phyloP scores from a whole-genome alignment of 2,329 filamentous ascomycete genomes.

The Verticillium isaacii region DNA sequence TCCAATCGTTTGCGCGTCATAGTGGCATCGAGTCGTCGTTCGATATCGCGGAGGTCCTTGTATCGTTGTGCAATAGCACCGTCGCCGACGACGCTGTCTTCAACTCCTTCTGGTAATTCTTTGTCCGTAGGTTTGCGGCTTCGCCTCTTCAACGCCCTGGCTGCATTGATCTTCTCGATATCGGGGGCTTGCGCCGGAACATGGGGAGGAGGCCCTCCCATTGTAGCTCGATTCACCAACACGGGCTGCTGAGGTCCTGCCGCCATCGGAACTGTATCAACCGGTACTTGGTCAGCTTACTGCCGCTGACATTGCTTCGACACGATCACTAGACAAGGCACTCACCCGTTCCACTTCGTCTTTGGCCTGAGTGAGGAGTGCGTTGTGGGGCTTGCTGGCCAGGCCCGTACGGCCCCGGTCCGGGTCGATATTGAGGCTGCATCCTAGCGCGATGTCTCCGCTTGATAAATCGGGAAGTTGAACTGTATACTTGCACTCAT shows the following conservation, averaged over 20 bases:
- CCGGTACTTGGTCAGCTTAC: neutral
- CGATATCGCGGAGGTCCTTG: constrained; percentile 76
- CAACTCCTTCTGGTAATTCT: constrained; percentile 86
- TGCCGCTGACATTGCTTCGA: neutral
- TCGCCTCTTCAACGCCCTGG: constrained; percentile 53
- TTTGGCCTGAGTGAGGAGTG: constrained; percentile 42
- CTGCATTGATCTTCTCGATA: constrained; percentile 32
- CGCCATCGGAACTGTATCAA: neutral
- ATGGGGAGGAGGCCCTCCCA: neutral
- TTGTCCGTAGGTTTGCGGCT: constrained; percentile 91
- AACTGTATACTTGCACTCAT: neutral
- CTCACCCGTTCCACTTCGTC: constrained; percentile 50
- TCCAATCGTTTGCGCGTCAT: constrained; percentile 94
- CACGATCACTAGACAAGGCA: constrained; percentile 16
- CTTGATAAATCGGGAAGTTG: neutral
- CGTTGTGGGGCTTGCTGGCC: constrained; percentile 43
- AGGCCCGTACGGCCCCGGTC: constrained; percentile 26
- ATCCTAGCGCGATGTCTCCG: constrained; percentile 26
- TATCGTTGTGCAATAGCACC: constrained; percentile 77
- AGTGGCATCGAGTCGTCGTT: constrained; percentile 82
- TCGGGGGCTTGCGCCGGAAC: constrained; percentile 49
- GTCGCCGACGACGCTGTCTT: constrained; percentile 69
- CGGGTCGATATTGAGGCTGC: constrained; percentile 43
- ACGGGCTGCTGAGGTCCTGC: neutral
- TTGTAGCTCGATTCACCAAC: neutral